A percentile compares a stretch with the other conserved stretches of the same genome.
Evolutionary conservation across 2,329 filamentous ascomycete genomes (phyloP).

Genomic region (Fusarium nelsonii): DNA sequence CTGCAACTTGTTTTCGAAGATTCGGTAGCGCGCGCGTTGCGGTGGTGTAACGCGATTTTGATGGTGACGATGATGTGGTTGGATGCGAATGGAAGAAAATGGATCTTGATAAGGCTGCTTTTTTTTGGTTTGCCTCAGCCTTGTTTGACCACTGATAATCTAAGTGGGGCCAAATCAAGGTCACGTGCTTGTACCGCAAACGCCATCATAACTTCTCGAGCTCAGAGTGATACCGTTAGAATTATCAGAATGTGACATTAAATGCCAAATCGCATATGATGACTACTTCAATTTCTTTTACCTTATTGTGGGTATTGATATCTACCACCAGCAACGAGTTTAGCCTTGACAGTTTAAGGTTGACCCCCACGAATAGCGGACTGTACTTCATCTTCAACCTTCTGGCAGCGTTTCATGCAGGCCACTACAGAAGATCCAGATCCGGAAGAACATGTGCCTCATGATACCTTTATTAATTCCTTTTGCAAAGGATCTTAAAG

Average conservation of each 20-base stretch:
- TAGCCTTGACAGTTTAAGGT: background rate
- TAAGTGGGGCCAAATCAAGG: background rate
- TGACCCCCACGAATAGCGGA: background rate
- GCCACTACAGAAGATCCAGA: background rate
- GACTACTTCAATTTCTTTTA: background rate
- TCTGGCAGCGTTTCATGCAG: background rate
- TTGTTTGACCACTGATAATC: background rate
- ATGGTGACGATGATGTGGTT: slow-evolving; percentile 20
- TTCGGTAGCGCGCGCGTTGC: slow-evolving; percentile 6
- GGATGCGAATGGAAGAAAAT: slow-evolving; percentile 36
- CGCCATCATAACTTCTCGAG: background rate
- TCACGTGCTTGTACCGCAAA: slow-evolving; percentile 3
- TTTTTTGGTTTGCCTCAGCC: slow-evolving; percentile 35
- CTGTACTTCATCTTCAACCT: background rate
- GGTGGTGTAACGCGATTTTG: slow-evolving; percentile 13
- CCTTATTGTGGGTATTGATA: background rate
- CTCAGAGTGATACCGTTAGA: background rate
- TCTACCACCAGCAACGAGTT: background rate
- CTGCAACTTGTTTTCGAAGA: slow-evolving; percentile 5
- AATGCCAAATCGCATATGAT: background rate
- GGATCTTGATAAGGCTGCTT: slow-evolving; percentile 19
- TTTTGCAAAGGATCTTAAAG: background rate
- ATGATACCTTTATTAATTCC: background rate
- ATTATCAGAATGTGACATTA: too few relatives aligned
- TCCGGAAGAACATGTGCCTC: background rate